phyloP scores from a whole-genome alignment of 2,329 filamentous ascomycete genomes.

The Hymenoscyphus linearis region DNA sequence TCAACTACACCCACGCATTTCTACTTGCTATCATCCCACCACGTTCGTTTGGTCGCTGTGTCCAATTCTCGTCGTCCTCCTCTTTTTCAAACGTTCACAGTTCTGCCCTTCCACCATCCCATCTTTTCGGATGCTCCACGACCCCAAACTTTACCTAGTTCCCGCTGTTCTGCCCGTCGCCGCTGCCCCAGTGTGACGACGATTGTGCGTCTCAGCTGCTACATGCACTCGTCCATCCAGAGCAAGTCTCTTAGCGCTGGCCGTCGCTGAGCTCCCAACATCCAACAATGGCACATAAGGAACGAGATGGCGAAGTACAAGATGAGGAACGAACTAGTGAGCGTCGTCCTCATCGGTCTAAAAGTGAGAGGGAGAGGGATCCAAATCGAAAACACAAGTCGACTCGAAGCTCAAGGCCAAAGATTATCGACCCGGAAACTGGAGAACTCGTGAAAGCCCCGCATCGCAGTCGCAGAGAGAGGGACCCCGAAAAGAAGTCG shows the following conservation, averaged over 20 bases:
- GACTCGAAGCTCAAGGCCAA: conserved; percentile 27
- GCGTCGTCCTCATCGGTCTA: conserved; percentile 27
- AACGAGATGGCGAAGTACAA: conserved; percentile 19
- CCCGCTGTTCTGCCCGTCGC: neutral
- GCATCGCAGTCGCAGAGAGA: conserved; percentile 29
- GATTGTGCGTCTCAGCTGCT: conserved; percentile 4
- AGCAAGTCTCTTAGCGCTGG: conserved; percentile 19
- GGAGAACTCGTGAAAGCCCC: conserved; percentile 27
- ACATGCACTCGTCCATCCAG: conserved; percentile 8
- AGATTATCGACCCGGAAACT: conserved; percentile 29
- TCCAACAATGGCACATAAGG: conserved; percentile 26
- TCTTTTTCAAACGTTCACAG: neutral
- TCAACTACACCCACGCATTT: neutral
- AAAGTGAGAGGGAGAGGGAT: conserved; percentile 30
- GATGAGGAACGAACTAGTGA: conserved; percentile 26
- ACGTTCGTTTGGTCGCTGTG: neutral
- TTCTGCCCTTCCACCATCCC: neutral
- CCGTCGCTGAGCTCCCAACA: conserved; percentile 9
- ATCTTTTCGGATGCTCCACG: neutral
- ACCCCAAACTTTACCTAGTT: neutral
- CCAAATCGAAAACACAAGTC: conserved; percentile 31
- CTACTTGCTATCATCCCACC: neutral
- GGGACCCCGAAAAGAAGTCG: conserved; percentile 19
- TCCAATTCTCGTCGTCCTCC: neutral
- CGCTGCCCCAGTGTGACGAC: neutral